Evolutionary conservation across 1,139 yeast species (phyloP), one percentile per base, ranked within the genome.

Genomic region (Arxiozyma slooffiae): DNA sequence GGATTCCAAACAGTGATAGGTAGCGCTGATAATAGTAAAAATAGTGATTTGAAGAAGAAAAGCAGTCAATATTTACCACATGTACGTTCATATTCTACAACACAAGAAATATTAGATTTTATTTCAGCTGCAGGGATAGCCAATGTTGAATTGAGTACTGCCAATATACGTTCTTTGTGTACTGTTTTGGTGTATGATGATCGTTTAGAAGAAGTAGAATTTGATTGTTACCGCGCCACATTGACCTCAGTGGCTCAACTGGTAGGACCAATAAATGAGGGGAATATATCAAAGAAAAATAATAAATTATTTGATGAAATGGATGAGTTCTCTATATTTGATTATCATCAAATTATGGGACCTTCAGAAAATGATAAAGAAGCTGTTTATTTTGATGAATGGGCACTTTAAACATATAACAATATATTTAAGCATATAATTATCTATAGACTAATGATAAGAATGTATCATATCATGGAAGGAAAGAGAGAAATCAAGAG

Each of bases 151-250:
- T 75, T 92, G 57, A 81, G 81, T 2, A 72, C 79, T 36, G 75
- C 79, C 43, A 96, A 92, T 64, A 81, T 94, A 51, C 75, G 90
- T 51, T 75, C 94, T 0, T 72, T 92, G 24, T 89, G 97, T 67
- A 95, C 89, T 57, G 97, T 92, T 18, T 72, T 92, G 46, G 81
- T 85, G 1, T 88, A 76, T 67, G 98, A 92, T 60, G 96, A 88
- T 62, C 85, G 84, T 66, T 67, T 92, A 50, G 97, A 89, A 63
- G 71, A 77, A 51, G 74, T 81, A 1, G 69, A 75, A 2, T 66
- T 74, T 40, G 83, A 79, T 55, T 74, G 78, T 48, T 81, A 78
- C 60, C 77, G 72, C 58, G 81, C 80, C 0, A 78, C 85, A 2
- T 74, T 82, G 72, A 81, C 73, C 53, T 70, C 73, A 50, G 67